Base-by-base conservation (phyloP, 1,284 basidiomycete genomes). In the Hemileia vastatrix region DNA sequence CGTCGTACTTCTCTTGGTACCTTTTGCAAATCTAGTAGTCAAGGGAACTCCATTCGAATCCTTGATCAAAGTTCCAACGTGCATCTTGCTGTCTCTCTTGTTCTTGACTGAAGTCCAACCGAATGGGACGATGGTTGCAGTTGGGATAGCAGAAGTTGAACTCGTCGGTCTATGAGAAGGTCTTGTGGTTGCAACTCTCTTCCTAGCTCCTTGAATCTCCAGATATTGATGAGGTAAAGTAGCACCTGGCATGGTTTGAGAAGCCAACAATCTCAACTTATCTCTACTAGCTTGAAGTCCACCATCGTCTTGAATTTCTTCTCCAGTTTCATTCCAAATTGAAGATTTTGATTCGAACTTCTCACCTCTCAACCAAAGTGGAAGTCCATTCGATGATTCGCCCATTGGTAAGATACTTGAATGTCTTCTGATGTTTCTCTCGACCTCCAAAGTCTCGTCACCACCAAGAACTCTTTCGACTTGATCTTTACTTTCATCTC, bases 91-190 rank as follows among this genome's bases (percentile, higher is more conserved):
- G 11, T 24, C 11, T 23, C 54, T 43, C 33, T 45, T 57, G 54
- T 48, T 57, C 43, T 24, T 36, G 6, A 47, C 56, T n/a, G 45
- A 18, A 43, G 45, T 19, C 57, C 47, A 55, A 31, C 19, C 21
- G 58, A 58, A 56, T 11, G 58, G 58, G 4, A 24, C 24, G 52
- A 61, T 56, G 18, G 47, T 31, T 13, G 58, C 58, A 13, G 58
- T 61, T 9, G 58, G 58, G 9, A 54, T 40, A 18, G 36, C 21
- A 5, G 31, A 53, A 21, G 57, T 40, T 40, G 36, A 40, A 15
- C 11, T 11, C 8, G 36, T 40, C 36, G 36, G 36, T 15, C 36
- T 40, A 40, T 40, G 36, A 40, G 36, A 40, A 40, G 36, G 36
- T 40, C 36, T 40, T 9, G 36, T 11, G 15, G 36, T 40, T 40